Evolutionary conservation across 371 early-diverging fungal genomes (phyloP).

Genomic region (Hamiltosporidium tvaerminnensis): DNA sequence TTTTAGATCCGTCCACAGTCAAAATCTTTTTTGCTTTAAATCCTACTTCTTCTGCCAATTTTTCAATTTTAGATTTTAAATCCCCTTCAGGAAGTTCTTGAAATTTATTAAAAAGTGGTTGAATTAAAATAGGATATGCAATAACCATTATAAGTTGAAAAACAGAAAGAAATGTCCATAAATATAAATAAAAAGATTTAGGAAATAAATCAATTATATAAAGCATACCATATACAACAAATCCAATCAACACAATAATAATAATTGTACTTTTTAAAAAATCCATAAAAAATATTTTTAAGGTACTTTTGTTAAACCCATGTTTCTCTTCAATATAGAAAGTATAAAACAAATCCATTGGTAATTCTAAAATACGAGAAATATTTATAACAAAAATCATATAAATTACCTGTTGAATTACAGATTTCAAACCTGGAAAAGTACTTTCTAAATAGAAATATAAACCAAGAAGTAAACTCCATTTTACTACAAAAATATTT

Average conservation of each 20-base stretch:
- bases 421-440: not conserved
- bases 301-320: conserved; percentile 86
- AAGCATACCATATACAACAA: conserved; percentile 64
- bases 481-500: not conserved
- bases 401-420: not conserved
- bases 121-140: conserved; percentile 78
- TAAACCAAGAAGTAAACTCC: not conserved
- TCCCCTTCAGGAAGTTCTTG: conserved; percentile 68
- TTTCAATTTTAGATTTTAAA: conserved; percentile 65
- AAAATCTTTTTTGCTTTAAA: conserved; percentile 82
- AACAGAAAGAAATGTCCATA: conserved; percentile 67
- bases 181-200: conserved; percentile 65
- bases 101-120: conserved; percentile 88
- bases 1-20: conserved; percentile 79
- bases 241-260: conserved; percentile 59
- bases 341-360: conserved; percentile 66
- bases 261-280: conserved; percentile 60
- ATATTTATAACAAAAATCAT: not conserved
- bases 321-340: conserved; percentile 80
- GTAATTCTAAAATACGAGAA: conserved; percentile 55
- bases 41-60: conserved; percentile 63
- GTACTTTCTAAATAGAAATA: not conserved
- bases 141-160: conserved; percentile 72
- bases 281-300: conserved; percentile 65
- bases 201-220: conserved; percentile 67